Base-by-base conservation (phyloP, 2,329 filamentous ascomycete species). In the Stachybotrys elegans region DNA sequence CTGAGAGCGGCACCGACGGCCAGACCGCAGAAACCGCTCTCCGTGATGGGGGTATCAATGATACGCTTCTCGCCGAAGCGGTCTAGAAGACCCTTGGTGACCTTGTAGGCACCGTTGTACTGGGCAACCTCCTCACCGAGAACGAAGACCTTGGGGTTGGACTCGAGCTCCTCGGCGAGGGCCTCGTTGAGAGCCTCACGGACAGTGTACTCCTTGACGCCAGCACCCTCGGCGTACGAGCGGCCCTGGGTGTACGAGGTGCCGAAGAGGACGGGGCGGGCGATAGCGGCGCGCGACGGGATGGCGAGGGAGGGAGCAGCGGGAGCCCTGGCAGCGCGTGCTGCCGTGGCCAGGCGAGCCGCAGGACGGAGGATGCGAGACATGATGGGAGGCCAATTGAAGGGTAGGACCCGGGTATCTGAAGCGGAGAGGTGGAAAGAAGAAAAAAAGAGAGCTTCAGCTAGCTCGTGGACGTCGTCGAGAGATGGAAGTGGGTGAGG, bases 81-180 rank as follows among this genome's bases (percentile, higher is more conserved):
- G 73, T 98, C 93, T 61, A 97, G 71, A 52, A 98, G 82, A 57
- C 93, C 93, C 78, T 95, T 96, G 62, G 93, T 98, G 66, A 98
- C 92, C 76, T 98, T 98, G 83, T 98, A 98, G 65, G 92, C 92
- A 78, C 93, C 93, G 70, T 98, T 98, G 78, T 98, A 98, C 74
- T 98, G 93, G 60, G 93, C 93, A 63, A 98, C 93, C 76, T 98
- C 93, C 78, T 98, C 93, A 61, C 93, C 93, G 47, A 98, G 70
- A 57, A 98, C 75, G 69, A 96, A 98, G 58, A 96, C 91, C 78
- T 96, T 97, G 52, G 85, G 78, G 71, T 98, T 95, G 64, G 71
- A 67, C 78, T 96, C 91, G 69, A 98, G 83, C 79, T 98, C 93
- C 76, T 98, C 93, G 39, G 90, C 90, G 64, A 98, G 84, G 48